A percentile compares a stretch with the other conserved stretches of the same genome.
Evolutionary conservation across 2,329 filamentous ascomycete genomes (phyloP).

Genomic region (Ophiostoma sp.): DNA sequence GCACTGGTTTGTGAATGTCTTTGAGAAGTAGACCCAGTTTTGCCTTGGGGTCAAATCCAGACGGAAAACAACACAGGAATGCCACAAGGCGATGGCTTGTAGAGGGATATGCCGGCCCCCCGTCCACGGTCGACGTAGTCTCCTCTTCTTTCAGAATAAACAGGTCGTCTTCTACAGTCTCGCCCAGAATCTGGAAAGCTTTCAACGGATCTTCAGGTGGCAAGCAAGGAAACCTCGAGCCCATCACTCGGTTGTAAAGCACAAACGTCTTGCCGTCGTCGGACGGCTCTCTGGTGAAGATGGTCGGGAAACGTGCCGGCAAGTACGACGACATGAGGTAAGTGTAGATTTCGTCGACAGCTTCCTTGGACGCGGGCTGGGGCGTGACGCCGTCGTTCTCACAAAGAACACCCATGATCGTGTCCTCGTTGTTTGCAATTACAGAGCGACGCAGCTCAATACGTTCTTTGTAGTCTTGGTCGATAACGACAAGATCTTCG

Average conservation of each 20-base stretch:
- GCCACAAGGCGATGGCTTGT: slow-evolving; percentile 41
- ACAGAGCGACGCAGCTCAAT: slow-evolving; percentile 39
- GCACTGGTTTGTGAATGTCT: slow-evolving; percentile 50
- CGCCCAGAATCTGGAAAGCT: slow-evolving; percentile 29
- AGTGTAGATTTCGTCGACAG: slow-evolving; percentile 33
- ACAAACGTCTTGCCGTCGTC: slow-evolving; percentile 29
- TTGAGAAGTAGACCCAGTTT: slow-evolving; percentile 47
- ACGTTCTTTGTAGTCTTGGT: slow-evolving; percentile 45
- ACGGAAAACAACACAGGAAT: slow-evolving; percentile 49
- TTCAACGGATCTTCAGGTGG: slow-evolving; percentile 32
- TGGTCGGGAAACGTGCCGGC: slow-evolving; percentile 28
- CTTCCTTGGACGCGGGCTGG: slow-evolving; percentile 33
- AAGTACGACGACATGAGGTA: slow-evolving; percentile 21
- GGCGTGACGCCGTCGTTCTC: slow-evolving; percentile 24
- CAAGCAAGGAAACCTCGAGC: slow-evolving; percentile 31
- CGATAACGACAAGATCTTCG: slow-evolving; percentile 50
- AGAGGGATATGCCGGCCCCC: slow-evolving; percentile 15
- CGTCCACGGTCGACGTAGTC: slow-evolving; percentile 28
- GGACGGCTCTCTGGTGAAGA: slow-evolving; percentile 41
- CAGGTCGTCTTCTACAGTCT: slow-evolving; percentile 52
- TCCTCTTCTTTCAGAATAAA: slow-evolving; percentile 43
- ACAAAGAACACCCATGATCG: slow-evolving; percentile 41
- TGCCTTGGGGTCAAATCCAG: slow-evolving; percentile 47
- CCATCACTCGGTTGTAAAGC: slow-evolving; percentile 39
- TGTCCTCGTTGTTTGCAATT: slow-evolving; percentile 37